Base-by-base conservation (phyloP, 192 early-diverging fungal genomes). In the Backusella sp. region DNA sequence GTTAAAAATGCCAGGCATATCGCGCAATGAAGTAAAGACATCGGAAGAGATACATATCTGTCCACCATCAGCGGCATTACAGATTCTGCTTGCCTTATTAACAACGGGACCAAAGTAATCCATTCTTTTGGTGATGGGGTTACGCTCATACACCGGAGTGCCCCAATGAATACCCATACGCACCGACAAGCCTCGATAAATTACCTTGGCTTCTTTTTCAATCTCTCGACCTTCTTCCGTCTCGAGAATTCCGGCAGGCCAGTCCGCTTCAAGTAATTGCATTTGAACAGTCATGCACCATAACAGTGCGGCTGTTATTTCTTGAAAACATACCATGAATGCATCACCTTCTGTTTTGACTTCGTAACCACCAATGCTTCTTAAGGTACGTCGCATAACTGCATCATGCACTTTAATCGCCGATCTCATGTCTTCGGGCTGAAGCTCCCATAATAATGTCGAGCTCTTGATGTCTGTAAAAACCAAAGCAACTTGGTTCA, bases 381-480 rank as follows among this genome's bases (percentile, higher is more conserved):
- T 89, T 36, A 97, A 83, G 56, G 91, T 87, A 68, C 93, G 89
- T 11, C 96, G 87, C 94, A 97, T 94, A 5, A 93, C 86, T 49
- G 81, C 71, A 76, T 96, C 94, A 80, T 97, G 96, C 19, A 91
- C 88, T 81, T 95, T 93, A 79, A 96, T 94, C 1, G 96, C 94
- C 66, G 89, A 86, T 59, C 91, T 86, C 96, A 97, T 97, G 0
- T 92, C 94, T 26, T 86, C 82, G 1, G 90, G 91, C 69, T 92
- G 88, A 21, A 86, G 94, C 77, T 97, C 96, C 96, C 96, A 97
- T n/a, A 96, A 82, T 4, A 90, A 86, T 0, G 96, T 97, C 35
- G 96, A 97, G 83, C 94, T 95, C 66, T 96, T 96, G 83, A 97
- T 95, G 80, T 97, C 96, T 0, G 96, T 97, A 74, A 97, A 97